phyloP scores from a whole-genome alignment of 106 monocot genomes.

The Acorus gramineus region DNA sequence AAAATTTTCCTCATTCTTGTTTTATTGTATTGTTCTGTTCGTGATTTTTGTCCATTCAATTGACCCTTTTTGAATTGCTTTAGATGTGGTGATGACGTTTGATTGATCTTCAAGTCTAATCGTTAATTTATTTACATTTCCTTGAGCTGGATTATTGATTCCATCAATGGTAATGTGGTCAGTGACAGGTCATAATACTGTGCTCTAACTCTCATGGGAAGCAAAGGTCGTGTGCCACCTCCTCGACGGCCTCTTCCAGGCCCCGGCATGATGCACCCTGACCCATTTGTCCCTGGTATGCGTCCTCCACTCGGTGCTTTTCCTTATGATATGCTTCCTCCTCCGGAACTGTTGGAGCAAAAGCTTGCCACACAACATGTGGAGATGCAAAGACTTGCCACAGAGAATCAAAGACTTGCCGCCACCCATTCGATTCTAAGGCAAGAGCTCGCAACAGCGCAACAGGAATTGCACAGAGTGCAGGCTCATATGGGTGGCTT shows the following conservation, averaged over 20 bases:
- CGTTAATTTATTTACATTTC: no score
- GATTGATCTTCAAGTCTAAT: no score
- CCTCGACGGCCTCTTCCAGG: slow-evolving; percentile 38
- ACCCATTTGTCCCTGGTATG: slow-evolving; percentile 41
- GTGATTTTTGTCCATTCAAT: no score
- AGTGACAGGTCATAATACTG: no score
- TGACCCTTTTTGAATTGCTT: no score
- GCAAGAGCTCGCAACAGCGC: slow-evolving; percentile 52
- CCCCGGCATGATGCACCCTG: slow-evolving; percentile 36
- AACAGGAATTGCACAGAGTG: slow-evolving; percentile 63
- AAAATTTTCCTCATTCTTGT: no score
- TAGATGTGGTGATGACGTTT: no score
- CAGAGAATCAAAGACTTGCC: slow-evolving; percentile 62
- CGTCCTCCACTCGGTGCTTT: slow-evolving; percentile 41
- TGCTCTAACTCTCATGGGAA: slow-evolving; percentile 32
- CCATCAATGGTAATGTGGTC: no score
- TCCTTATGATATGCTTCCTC: slow-evolving; percentile 62
- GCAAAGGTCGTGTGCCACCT: slow-evolving; percentile 46
- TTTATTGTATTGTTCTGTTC: no score
- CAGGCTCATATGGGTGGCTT: slow-evolving; percentile 37
- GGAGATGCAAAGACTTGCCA: slow-evolving; percentile 60
- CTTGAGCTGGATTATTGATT: no score
- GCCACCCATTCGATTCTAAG: slow-evolving; percentile 51
- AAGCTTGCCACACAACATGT: slow-evolving; percentile 50
- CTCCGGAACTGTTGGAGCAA: slow-evolving; percentile 65